phyloP scores from a whole-genome alignment of 2,329 filamentous ascomycete genomes.

The Pleomassaria siparia region DNA sequence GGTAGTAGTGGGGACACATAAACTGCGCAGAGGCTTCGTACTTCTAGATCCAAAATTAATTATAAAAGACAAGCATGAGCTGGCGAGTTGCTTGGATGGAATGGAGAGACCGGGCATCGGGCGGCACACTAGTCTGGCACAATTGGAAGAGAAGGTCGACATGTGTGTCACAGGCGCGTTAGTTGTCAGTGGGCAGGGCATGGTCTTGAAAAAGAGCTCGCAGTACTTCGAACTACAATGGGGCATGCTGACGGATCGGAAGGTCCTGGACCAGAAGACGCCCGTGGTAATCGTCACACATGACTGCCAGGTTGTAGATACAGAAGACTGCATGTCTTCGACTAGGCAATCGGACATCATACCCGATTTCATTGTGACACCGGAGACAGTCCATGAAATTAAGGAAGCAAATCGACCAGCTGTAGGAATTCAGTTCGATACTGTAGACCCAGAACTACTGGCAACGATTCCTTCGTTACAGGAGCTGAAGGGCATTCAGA shows the following conservation, averaged over 20 bases:
- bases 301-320: constrained; percentile 46
- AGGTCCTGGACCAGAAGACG: constrained; percentile 27
- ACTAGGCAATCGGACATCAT: constrained; percentile 44
- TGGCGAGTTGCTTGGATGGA: constrained; percentile 46
- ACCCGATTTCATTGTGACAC: constrained; percentile 46
- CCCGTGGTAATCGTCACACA: constrained; percentile 44
- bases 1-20: constrained; percentile 47
- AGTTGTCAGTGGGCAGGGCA: constrained; percentile 43
- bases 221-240: constrained; percentile 50
- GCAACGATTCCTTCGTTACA: constrained; percentile 42
- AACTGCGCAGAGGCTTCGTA: constrained; percentile 46
- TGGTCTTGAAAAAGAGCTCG: constrained; percentile 46
- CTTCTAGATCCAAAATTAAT: constrained; percentile 43
- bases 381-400: constrained; percentile 33
- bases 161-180: constrained; percentile 46
- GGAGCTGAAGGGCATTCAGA: constrained; percentile 40
- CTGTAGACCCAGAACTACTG: constrained; percentile 39
- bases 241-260: constrained; percentile 43
- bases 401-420: constrained; percentile 35
- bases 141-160: constrained; percentile 30
- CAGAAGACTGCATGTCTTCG: constrained; percentile 8
- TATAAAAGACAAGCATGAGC: constrained; percentile 23
- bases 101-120: constrained; percentile 48
- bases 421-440: constrained; percentile 43
- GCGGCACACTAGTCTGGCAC: constrained; percentile 33